Base-by-base conservation (phyloP, 2,329 filamentous ascomycete genomes). In the Penicillium frequentans region DNA sequence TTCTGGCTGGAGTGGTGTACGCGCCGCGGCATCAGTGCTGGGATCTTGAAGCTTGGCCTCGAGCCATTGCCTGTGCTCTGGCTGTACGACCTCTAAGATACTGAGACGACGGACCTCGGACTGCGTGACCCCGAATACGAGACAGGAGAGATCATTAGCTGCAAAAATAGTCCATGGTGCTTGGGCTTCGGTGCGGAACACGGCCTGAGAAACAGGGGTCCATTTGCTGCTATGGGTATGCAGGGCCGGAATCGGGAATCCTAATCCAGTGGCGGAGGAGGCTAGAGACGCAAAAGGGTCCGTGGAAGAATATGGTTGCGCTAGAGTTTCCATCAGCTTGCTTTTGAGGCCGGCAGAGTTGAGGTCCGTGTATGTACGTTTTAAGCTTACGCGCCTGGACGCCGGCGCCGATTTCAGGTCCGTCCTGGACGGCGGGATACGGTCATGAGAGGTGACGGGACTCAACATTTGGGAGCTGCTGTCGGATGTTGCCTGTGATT, bases 41-140 rank as follows among this genome's bases (percentile, higher is more conserved):
- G 85, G 84, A 58, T 88, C 84, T 61, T 85, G 81, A 44, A 99
- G 81, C 74, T 93, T 97, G 60, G 88, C 86, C 70, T 96, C 91
- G 26, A 99, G 81, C 95, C 95, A 99, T 27, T 87, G 85, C 64
- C 93, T 83, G 57, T 92, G 84, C 73, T 97, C 93, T 73, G 93
- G 87, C 73, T 93, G 90, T 19, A 99, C 92, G 29, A 99, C 91
- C 71, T 98, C 93, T 57, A 99, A 77, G 55, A 99, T 98, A 48
- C 95, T 93, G 80, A 98, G 87, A 71, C 92, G 97, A 54, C 92
- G 87, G 24, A 99, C 90, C 74, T 99, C 95, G 5, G 91, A 90
- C 70, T 91, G 91, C n/a, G 93, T 96, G 10, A 99, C 91, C n/a
- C 95, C 95, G 77, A 98, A 99, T n/a, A 98, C 89, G 44, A 99